These are phyloP conservation scores for Hyaloperonospora brassicae DNA, from an alignment of 352 stramenopile species.

Conservation along the genomic window DNA sequence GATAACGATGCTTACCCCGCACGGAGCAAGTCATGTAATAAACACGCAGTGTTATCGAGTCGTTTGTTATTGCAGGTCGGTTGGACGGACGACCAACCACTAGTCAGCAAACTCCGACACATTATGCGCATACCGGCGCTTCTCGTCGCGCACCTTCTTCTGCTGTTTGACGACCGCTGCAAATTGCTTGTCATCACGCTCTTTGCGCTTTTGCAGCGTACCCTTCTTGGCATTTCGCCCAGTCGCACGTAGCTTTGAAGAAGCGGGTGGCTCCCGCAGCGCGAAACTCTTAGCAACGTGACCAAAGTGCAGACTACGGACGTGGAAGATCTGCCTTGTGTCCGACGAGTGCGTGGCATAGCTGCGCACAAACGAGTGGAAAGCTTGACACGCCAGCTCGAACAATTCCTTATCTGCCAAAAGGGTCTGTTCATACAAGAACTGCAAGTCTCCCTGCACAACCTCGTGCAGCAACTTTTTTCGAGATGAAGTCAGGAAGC, in stretches of 20 bases:
- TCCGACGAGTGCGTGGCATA: slow-evolving; percentile 90
- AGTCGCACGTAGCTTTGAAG: slow-evolving; percentile 67
- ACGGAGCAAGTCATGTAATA: slow-evolving; percentile 14
- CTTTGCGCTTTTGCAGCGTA: slow-evolving; percentile 79
- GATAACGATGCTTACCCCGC: slow-evolving; percentile 21
- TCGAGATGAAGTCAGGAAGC: slow-evolving; percentile 45
- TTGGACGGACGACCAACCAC: background rate
- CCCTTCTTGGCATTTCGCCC: slow-evolving; percentile 68
- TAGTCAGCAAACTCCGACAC: slow-evolving; percentile 76
- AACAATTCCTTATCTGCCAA: slow-evolving; percentile 81
- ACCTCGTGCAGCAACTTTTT: slow-evolving; percentile 82
- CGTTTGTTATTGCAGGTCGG: slow-evolving; percentile 10
- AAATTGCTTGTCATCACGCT: slow-evolving; percentile 63
- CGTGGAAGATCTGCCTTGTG: slow-evolving; percentile 88
- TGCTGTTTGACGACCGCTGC: slow-evolving; percentile 41
- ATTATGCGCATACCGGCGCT: slow-evolving; percentile 61
- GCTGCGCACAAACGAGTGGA: slow-evolving; percentile 89
- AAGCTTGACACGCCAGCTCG: slow-evolving; percentile 80
- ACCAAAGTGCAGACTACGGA: slow-evolving; percentile 89
- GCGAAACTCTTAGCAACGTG: slow-evolving; percentile 92
- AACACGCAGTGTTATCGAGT: slow-evolving; percentile 18
- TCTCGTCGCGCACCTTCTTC: slow-evolving; percentile 51
- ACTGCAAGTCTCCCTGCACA: slow-evolving; percentile 73
- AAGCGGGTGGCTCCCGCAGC: slow-evolving; percentile 75
- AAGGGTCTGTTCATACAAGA: slow-evolving; percentile 75